Conservation (phyloP, 169 alveolate species). For the Ichthyophthirius multifiliis region DNA sequence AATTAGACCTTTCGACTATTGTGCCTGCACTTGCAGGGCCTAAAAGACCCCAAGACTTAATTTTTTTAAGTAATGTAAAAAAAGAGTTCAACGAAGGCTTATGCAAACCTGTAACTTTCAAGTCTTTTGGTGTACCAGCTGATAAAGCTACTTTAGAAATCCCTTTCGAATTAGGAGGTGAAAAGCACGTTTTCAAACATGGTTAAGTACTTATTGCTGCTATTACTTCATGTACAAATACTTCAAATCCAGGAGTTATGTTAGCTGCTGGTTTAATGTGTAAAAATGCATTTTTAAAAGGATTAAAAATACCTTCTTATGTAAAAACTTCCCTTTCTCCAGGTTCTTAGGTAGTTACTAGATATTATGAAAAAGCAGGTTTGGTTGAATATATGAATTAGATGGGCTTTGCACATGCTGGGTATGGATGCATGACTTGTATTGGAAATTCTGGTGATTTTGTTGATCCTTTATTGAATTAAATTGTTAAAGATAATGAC, state of each 20-base stretch:
- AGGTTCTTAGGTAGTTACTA: slow-evolving; percentile 83
- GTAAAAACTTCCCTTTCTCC: slow-evolving; percentile 95
- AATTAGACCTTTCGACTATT: slow-evolving; percentile 91
- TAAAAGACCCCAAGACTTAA: slow-evolving; percentile 97
- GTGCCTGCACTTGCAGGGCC: slow-evolving; percentile 96
- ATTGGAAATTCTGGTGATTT: slow-evolving; percentile 96
- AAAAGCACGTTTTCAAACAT: slow-evolving; percentile 79
- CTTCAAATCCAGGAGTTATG: slow-evolving; percentile 97
- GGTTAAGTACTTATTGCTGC: slow-evolving; percentile 95
- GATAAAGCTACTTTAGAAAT: slow-evolving; percentile 44
- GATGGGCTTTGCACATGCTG: slow-evolving; percentile 93
- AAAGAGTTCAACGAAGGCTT: slow-evolving; percentile 75
- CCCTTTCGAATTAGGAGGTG: slow-evolving; percentile 56
- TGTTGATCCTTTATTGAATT: slow-evolving; percentile 87
- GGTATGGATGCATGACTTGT: slow-evolving; percentile 99
- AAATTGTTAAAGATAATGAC: slow-evolving; percentile 87
- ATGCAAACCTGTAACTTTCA: slow-evolving; percentile 56
- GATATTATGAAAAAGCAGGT: slow-evolving; percentile 76
- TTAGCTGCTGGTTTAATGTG: slow-evolving; percentile 96
- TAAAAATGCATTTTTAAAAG: slow-evolving; percentile 91
- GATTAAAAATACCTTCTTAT: slow-evolving; percentile 89
- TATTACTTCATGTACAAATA: slow-evolving; percentile 97
- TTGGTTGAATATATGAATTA: slow-evolving; percentile 85
- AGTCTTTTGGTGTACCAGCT: slow-evolving; percentile 52
- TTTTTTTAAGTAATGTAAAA: slow-evolving; percentile 84